Conservation (phyloP, 2,329 filamentous ascomycete genomes). For the Hirsutella rhossiliensis region DNA sequence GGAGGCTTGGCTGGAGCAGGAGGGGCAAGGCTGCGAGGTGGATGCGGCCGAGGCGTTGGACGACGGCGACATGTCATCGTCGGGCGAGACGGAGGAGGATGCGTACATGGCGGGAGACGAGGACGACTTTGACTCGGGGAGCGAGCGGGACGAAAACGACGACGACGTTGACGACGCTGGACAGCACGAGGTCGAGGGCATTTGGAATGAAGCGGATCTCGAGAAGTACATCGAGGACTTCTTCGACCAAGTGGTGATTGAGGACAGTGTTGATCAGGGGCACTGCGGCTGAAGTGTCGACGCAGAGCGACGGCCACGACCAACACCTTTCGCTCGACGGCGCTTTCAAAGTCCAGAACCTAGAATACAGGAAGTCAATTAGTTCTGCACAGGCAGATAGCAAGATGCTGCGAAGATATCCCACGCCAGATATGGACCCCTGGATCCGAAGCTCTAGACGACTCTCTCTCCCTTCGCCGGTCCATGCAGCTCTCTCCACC, state of each 20-base stretch:
- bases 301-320: too few species aligned
- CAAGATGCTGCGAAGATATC: too few species aligned
- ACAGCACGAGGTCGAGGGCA: conserved; percentile 1
- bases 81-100: neutral
- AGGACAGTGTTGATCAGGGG: neutral
- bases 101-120: conserved; percentile 2
- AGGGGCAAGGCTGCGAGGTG: conserved; percentile 1
- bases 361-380: too few species aligned
- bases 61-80: neutral
- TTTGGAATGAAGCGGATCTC: conserved; percentile 1
- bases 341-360: too few species aligned
- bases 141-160: conserved; percentile 2
- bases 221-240: conserved; percentile 1
- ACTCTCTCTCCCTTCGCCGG: too few species aligned
- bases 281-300: neutral
- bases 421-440: too few species aligned
- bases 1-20: conserved; percentile 9
- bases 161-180: conserved; percentile 1
- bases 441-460: too few species aligned
- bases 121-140: conserved; percentile 4
- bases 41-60: neutral
- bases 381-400: too few species aligned
- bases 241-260: conserved; percentile 1
- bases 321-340: too few species aligned
- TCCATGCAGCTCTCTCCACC: too few species aligned